Percentiles rank a stretch among this genome's conserved stretches.
phyloP scores from a whole-genome alignment of 2,329 filamentous ascomycete genomes.

The Aureobasidium lini region DNA sequence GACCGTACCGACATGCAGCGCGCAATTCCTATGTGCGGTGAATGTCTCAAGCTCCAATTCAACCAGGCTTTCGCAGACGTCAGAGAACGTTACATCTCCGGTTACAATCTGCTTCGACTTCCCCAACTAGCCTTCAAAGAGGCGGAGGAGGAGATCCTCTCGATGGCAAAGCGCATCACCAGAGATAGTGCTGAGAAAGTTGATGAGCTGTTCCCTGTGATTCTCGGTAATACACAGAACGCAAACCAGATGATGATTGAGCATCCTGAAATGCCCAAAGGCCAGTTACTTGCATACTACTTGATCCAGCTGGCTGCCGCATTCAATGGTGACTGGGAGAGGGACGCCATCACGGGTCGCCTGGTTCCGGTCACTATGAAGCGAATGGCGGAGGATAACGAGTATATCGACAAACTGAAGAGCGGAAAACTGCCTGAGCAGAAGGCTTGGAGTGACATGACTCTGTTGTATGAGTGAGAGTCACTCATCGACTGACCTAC shows the following conservation, averaged over 20 bases:
- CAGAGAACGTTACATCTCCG: background rate
- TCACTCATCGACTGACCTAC: no score
- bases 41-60: background rate
- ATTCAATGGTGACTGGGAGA: background rate
- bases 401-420: background rate
- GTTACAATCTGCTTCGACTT: background rate
- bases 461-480: no score
- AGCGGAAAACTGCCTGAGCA: background rate
- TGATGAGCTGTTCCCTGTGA: background rate
- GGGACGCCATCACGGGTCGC: background rate
- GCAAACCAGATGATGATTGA: background rate
- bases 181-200: background rate
- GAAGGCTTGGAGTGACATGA: background rate
- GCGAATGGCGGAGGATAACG: background rate
- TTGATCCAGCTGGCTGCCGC: background rate
- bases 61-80: background rate
- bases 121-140: background rate
- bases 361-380: background rate
- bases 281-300: background rate
- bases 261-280: background rate
- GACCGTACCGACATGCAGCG: background rate
- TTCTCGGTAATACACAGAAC: background rate
- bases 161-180: background rate
- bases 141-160: background rate
- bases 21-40: background rate